A percentile compares a stretch with the other conserved stretches of the same genome.
These are phyloP conservation scores for Jatropha multifida DNA, from an alignment of 441 rosid species.

Conservation along the genomic window DNA sequence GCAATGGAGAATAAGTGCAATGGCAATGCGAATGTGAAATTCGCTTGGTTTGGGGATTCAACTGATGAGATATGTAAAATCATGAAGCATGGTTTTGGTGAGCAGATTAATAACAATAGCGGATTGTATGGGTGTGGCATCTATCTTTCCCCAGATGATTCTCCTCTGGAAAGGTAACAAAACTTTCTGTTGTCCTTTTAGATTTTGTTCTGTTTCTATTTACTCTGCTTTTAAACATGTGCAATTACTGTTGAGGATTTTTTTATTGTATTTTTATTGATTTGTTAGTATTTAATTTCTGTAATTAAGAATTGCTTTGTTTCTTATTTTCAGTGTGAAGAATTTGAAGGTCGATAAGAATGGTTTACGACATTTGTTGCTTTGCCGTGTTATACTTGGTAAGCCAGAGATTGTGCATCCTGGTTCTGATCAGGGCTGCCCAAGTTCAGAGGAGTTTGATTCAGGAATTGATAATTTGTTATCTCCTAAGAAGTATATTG, in stretches of 20 bases:
- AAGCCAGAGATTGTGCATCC: constrained; percentile 59
- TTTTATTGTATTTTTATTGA: background rate
- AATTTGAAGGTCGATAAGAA: constrained; percentile 40
- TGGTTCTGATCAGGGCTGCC: constrained; percentile 53
- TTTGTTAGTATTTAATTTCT: background rate
- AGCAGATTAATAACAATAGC: constrained; percentile 25
- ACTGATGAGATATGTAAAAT: constrained; percentile 43
- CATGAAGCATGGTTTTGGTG: constrained; percentile 59
- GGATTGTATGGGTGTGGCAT: constrained; percentile 62
- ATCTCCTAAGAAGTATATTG: constrained; percentile 57
- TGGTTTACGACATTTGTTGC: constrained; percentile 60
- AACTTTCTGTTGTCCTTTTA: background rate
- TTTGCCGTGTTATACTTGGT: constrained; percentile 68
- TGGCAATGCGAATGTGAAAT: constrained; percentile 56
- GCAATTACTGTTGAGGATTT: too few relatives aligned
- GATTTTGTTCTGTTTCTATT: background rate
- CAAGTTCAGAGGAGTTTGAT: constrained; percentile 62
- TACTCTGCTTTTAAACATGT: background rate
- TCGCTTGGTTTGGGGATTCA: constrained; percentile 55
- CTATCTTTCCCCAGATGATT: constrained; percentile 60
- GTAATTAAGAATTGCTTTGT: background rate
- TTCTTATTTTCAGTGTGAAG: constrained; percentile 37
- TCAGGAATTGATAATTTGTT: constrained; percentile 55
- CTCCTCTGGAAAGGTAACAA: constrained; percentile 57
- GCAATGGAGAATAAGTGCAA: constrained; percentile 49